Conservation (phyloP, 176 grass and related monocot species). For the Elymus sibiricus region DNA sequence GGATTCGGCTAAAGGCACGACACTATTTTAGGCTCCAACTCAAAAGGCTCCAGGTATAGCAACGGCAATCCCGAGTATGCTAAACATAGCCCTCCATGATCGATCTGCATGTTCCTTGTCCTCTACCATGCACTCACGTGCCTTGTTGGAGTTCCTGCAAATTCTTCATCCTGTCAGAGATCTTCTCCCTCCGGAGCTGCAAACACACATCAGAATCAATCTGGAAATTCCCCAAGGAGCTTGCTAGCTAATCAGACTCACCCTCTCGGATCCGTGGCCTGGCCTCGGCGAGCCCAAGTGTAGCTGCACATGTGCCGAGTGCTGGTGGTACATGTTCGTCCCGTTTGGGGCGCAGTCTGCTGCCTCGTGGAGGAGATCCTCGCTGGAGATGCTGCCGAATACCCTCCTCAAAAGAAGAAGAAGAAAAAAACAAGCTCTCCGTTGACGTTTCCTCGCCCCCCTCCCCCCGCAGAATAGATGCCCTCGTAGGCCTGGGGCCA, state of each 20-base stretch:
- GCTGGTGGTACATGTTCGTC: constrained; percentile 5
- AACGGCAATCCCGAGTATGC: background rate
- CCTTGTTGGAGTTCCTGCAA: constrained; percentile 74
- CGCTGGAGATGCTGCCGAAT: background rate
- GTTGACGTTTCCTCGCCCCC: constrained; percentile 2
- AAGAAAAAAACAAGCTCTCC: constrained; percentile 16
- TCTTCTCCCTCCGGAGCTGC: constrained; percentile 78
- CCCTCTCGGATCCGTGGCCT: constrained; percentile 46
- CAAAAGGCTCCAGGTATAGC: background rate
- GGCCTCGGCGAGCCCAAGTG: constrained; percentile 29
- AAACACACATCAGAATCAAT: background rate
- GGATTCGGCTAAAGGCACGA: background rate
- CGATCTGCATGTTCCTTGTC: background rate
- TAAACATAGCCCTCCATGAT: background rate
- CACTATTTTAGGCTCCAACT: background rate
- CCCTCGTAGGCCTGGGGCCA: background rate
- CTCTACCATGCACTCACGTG: too few species aligned
- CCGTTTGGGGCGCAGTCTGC: background rate
- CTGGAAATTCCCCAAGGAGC: background rate
- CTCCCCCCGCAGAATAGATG: constrained; percentile 4
- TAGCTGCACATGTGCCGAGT: background rate
- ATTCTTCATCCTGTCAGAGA: constrained; percentile 78
- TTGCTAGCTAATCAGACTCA: background rate
- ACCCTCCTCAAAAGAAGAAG: too few species aligned
- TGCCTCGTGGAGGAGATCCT: constrained; percentile 3